These are phyloP conservation scores for Xylariaceae sp. DNA, from an alignment of 2,329 filamentous ascomycete genomes.

Conservation along the genomic window DNA sequence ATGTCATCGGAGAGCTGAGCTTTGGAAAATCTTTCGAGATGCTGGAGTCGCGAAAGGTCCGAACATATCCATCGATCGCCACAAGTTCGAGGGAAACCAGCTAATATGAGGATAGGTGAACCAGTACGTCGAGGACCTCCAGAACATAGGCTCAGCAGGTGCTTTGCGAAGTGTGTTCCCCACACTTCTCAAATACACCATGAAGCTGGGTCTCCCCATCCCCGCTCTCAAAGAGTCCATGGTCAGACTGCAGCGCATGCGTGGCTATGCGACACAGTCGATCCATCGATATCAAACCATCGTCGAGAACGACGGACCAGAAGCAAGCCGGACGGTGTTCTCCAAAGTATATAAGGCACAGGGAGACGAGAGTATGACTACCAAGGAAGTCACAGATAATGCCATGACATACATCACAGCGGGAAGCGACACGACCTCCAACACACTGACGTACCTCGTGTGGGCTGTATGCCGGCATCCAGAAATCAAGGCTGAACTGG, in stretches of 20 bases:
- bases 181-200: slow-evolving; percentile 19
- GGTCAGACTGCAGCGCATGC: slow-evolving; percentile 15
- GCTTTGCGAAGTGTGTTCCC: slow-evolving; percentile 30
- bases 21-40: slow-evolving; percentile 53
- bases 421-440: slow-evolving; percentile 49
- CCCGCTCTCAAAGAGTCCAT: slow-evolving; percentile 20
- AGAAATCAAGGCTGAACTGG: slow-evolving; percentile 24
- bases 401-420: slow-evolving; percentile 42
- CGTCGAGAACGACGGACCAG: slow-evolving; percentile 17
- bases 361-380: slow-evolving; percentile 24
- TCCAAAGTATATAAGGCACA: slow-evolving; percentile 34
- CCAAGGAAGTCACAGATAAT: slow-evolving; percentile 13
- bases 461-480: slow-evolving; percentile 36
- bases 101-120: slow-evolving; percentile 32
- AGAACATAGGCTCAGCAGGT: slow-evolving; percentile 19
- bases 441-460: slow-evolving; percentile 44
- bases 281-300: slow-evolving; percentile 15
- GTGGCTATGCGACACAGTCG: slow-evolving; percentile 26
- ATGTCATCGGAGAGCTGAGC: slow-evolving; percentile 48
- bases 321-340: slow-evolving; percentile 32
- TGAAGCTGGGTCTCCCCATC: slow-evolving; percentile 23
- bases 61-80: slow-evolving; percentile 1
- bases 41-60: slow-evolving; percentile 46
- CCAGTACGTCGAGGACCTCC: slow-evolving; percentile 39
- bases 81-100: background rate